Evolutionary conservation across 208 protist genomes (phyloP).

Genomic region (Blastocrithidia nonstop): DNA sequence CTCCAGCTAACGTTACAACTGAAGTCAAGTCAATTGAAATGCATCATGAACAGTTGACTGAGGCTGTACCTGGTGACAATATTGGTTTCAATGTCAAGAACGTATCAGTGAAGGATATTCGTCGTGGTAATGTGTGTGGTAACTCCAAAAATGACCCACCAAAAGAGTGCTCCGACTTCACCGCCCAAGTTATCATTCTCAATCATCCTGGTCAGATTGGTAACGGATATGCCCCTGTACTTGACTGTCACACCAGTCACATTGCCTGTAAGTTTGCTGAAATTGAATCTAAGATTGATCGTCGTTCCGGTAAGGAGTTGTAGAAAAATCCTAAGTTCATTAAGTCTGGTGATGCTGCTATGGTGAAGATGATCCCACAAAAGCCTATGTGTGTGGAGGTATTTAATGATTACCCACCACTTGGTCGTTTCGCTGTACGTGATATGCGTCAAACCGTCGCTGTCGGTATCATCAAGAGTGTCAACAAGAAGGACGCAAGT

Average conservation of each 20-base stretch:
- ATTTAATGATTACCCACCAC: conserved; percentile 87
- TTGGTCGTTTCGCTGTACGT: conserved; percentile 92
- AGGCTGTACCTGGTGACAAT: conserved; percentile 85
- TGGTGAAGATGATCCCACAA: conserved; percentile 73
- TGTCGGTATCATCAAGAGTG: conserved; percentile 91
- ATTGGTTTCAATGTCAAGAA: conserved; percentile 92
- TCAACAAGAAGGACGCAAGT: conserved; percentile 52
- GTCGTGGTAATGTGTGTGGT: conserved; percentile 61
- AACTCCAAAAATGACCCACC: conserved; percentile 54
- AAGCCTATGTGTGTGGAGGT: conserved; percentile 92
- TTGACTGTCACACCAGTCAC: conserved; percentile 91
- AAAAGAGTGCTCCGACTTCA: conserved; percentile 52
- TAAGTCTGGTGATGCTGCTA: conserved; percentile 87
- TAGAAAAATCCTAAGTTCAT: conserved; percentile 79
- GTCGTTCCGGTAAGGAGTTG: conserved; percentile 79
- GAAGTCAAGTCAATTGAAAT: conserved; percentile 84
- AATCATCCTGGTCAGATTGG: conserved; percentile 88
- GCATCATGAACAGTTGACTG: conserved; percentile 66
- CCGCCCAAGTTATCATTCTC: conserved; percentile 88
- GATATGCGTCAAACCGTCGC: conserved; percentile 93
- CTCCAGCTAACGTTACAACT: conserved; percentile 25
- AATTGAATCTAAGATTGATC: conserved; percentile 86
- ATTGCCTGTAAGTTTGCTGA: conserved; percentile 87
- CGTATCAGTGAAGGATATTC: conserved; percentile 84
- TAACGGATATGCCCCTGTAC: conserved; percentile 76